These are phyloP conservation scores for Neopestalotiopsis sp. DNA, from an alignment of 2,329 filamentous ascomycete genomes.

Conservation along the genomic window DNA sequence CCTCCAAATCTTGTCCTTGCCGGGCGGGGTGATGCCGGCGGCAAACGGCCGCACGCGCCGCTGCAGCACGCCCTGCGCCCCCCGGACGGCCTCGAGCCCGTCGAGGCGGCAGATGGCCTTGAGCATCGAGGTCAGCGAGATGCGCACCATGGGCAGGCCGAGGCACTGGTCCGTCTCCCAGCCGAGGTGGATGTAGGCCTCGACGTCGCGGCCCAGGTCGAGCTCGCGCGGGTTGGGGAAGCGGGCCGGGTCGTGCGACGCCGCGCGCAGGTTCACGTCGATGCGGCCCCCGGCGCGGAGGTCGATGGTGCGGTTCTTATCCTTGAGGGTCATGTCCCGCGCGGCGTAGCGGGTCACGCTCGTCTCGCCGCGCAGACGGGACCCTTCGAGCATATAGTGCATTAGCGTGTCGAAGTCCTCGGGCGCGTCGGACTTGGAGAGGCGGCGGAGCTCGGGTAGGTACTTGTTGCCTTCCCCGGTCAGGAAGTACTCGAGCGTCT, in stretches of 20 bases:
- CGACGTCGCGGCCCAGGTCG: conserved; percentile 53
- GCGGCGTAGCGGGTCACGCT: background rate
- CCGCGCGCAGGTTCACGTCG: conserved; percentile 53
- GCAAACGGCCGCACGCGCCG: conserved; percentile 10
- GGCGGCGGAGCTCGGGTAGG: conserved; percentile 10
- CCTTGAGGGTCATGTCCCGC: conserved; percentile 36
- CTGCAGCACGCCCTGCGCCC: conserved; percentile 29
- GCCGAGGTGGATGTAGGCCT: conserved; percentile 57
- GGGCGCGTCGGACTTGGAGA: conserved; percentile 12
- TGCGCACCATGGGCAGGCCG: conserved; percentile 48
- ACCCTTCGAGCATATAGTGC: conserved; percentile 17
- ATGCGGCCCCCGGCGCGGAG: conserved; percentile 34
- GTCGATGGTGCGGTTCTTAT: conserved; percentile 43
- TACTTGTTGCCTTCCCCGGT: background rate
- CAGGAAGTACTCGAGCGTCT: conserved; percentile 17
- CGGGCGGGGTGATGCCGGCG: background rate
- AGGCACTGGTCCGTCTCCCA: conserved; percentile 57
- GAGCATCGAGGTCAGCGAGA: conserved; percentile 27
- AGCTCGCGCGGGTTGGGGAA: conserved; percentile 57
- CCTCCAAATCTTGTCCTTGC: background rate
- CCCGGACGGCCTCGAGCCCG: conserved; percentile 29
- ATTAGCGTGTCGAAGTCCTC: conserved; percentile 13
- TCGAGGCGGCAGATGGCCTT: conserved; percentile 29
- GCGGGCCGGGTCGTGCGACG: conserved; percentile 49
- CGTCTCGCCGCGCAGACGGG: background rate